phyloP scores from a whole-genome alignment of 1,139 yeast species.

The Nadsonia commutata region DNA sequence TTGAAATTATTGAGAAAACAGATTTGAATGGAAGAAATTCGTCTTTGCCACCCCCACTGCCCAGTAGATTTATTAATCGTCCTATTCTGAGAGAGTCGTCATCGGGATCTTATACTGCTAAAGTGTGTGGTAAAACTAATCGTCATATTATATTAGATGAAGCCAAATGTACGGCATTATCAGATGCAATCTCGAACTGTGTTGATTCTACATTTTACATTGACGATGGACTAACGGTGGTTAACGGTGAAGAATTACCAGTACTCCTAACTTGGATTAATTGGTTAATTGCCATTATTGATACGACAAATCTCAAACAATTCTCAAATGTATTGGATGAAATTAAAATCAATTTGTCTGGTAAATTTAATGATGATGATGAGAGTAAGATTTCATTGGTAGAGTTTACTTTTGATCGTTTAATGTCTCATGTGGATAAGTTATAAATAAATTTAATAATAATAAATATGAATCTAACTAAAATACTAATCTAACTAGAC shows the following conservation, averaged over 20 bases:
- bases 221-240: background rate
- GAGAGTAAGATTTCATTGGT: too few species aligned
- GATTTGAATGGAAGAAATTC: background rate
- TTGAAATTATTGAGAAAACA: background rate
- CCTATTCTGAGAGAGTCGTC: background rate
- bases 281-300: background rate
- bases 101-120: background rate
- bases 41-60: background rate
- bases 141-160: background rate
- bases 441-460: too few species aligned
- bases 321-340: background rate
- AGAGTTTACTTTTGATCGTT: background rate
- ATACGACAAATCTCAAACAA: background rate
- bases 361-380: too few species aligned
- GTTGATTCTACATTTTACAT: background rate
- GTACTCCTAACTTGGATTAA: background rate
- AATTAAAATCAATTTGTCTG: too few species aligned
- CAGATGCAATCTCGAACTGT: background rate
- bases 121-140: background rate
- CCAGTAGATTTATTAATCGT: background rate
- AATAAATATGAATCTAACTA: too few species aligned
- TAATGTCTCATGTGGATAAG: background rate
- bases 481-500: too few species aligned
- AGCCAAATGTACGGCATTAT: background rate
- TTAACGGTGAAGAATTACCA: background rate